phyloP scores from a whole-genome alignment of 768 basidiomycete species.

The Lactarius evosmus region DNA sequence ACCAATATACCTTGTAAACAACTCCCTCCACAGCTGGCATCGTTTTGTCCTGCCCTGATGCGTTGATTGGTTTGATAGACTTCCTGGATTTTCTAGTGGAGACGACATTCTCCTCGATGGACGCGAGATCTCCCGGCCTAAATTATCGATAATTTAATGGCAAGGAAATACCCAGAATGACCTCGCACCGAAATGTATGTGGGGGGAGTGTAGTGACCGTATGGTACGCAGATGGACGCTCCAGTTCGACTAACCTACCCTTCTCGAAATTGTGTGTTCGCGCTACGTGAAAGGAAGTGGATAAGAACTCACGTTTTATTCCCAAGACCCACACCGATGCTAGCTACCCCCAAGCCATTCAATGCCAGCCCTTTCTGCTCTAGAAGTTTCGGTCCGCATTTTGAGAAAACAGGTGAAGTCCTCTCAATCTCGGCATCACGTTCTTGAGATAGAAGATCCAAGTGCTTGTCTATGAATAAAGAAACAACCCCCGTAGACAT shows the following conservation, averaged over 20 bases:
- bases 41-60: conserved; percentile 29
- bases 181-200: conserved; percentile 71
- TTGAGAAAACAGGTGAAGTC: conserved; percentile 72
- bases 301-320: conserved; percentile 70
- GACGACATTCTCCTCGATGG: conserved; percentile 70
- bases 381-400: conserved; percentile 79
- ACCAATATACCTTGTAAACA: conserved; percentile 65
- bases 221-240: conserved; percentile 80
- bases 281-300: neutral
- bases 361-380: conserved; percentile 85
- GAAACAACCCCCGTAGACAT: conserved; percentile 38
- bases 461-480: conserved; percentile 66
- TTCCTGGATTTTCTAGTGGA: conserved; percentile 40
- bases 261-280: conserved; percentile 32
- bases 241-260: conserved; percentile 79
- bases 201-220: conserved; percentile 69
- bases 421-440: conserved; percentile 82
- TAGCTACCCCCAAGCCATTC: conserved; percentile 63
- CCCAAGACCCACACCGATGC: conserved; percentile 81
- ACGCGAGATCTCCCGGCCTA: conserved; percentile 86
- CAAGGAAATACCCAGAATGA: neutral
- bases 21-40: conserved; percentile 63
- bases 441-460: conserved; percentile 64
- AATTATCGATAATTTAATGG: neutral
- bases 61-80: conserved; percentile 47